Percentiles rank a stretch among this genome's conserved stretches.
Conservation (phyloP, 805 yeast genomes). For the Saturnispora gosingensis region DNA sequence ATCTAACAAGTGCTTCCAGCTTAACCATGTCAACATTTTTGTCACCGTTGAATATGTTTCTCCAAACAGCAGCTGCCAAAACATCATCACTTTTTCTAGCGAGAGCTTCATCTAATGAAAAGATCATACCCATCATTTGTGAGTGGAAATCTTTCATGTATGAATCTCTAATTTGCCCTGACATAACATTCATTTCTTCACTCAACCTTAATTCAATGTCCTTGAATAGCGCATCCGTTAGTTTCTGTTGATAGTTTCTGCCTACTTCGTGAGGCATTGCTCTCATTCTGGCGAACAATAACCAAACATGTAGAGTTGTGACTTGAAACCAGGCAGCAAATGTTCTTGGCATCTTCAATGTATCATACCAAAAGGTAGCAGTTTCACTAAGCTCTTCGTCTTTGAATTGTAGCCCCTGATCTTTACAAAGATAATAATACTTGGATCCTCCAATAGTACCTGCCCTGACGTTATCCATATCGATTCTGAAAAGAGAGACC, state of each 20-base stretch:
- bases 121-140: conserved; percentile 80
- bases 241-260: conserved; percentile 80
- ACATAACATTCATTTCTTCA: conserved; percentile 75
- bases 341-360: conserved; percentile 71
- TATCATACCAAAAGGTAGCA: conserved; percentile 79
- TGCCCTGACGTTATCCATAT: conserved; percentile 87
- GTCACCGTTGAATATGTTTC: conserved; percentile 85
- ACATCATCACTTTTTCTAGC: conserved; percentile 63
- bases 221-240: conserved; percentile 79
- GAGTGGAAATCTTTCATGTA: conserved; percentile 85
- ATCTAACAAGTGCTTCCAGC: conserved; percentile 81
- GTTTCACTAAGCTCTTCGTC: conserved; percentile 60
- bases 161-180: conserved; percentile 73
- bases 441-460: conserved; percentile 91
- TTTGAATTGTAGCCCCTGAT: conserved; percentile 72
- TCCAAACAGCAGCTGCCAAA: conserved; percentile 73
- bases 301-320: conserved; percentile 86
- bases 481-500: conserved; percentile 55
- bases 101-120: conserved; percentile 90
- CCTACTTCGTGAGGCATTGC: conserved; percentile 90
- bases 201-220: conserved; percentile 83
- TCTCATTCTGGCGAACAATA: conserved; percentile 88
- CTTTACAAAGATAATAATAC: conserved; percentile 80
- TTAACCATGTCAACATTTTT: conserved; percentile 72
- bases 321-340: conserved; percentile 97